Evolutionary conservation across 768 basidiomycete genomes (phyloP).

Genomic region (Tulasnella sp.): DNA sequence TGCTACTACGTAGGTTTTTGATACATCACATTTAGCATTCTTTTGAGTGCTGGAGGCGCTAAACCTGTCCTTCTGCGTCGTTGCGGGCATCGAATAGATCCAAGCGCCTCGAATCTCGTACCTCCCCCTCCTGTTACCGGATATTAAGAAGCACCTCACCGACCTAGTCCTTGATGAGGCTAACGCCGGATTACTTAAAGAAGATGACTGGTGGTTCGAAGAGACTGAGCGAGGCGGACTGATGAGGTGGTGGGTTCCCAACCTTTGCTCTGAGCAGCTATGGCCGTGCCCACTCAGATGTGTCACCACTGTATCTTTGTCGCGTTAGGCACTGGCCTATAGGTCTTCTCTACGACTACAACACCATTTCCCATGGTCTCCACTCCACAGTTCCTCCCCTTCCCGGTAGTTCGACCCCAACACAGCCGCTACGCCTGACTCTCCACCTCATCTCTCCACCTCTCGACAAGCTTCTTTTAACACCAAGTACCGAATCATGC

Average conservation of each 20-base stretch:
- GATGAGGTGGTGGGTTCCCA: conserved; percentile 72
- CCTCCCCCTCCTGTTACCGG: conserved; percentile 84
- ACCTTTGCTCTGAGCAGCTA: not conserved
- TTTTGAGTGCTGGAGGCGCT: not conserved
- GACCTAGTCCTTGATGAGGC: conserved; percentile 90
- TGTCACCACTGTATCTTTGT: not conserved
- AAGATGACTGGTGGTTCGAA: conserved; percentile 98
- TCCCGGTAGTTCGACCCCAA: conserved; percentile 34
- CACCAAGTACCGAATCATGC: conserved; percentile 78
- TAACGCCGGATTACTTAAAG: conserved; percentile 67
- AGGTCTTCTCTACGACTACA: conserved; percentile 87
- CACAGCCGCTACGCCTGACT: conserved; percentile 67
- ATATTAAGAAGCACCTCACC: conserved; percentile 81
- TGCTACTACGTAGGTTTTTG: conserved; percentile 58
- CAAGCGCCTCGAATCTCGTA: conserved; percentile 87
- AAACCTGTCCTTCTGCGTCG: not conserved
- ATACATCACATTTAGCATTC: not conserved
- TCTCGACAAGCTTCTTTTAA: conserved; percentile 74
- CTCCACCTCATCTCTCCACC: conserved; percentile 87
- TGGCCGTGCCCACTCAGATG: conserved; percentile 6
- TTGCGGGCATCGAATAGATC: conserved; percentile 33
- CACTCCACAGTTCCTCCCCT: conserved; percentile 12
- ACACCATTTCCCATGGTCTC: conserved; percentile 49
- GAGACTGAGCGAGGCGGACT: conserved; percentile 67
- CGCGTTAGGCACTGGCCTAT: conserved; percentile 91